phyloP scores from a whole-genome alignment of 306 rosid species.

The Datisca glomerata region DNA sequence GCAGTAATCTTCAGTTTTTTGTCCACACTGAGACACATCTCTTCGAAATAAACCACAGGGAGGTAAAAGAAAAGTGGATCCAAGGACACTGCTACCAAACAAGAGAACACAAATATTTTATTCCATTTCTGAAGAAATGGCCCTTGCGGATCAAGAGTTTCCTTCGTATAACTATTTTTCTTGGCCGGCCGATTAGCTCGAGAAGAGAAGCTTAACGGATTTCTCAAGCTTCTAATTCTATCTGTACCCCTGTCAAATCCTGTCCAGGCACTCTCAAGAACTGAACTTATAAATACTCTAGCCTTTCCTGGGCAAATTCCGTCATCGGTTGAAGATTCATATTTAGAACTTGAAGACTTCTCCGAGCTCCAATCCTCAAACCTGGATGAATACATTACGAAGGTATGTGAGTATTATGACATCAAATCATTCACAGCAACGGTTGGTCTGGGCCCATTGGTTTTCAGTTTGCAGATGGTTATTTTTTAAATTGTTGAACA shows the following conservation, averaged over 20 bases:
- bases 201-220: constrained; percentile 8
- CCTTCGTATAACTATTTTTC: constrained; percentile 13
- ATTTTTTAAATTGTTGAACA: too few relatives aligned
- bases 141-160: constrained; percentile 77
- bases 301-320: constrained; percentile 17
- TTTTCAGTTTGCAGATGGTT: too few relatives aligned
- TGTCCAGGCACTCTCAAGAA: constrained; percentile 8
- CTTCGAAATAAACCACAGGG: constrained; percentile 18
- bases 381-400: too few relatives aligned
- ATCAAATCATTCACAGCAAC: too few relatives aligned
- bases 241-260: constrained; percentile 16
- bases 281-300: constrained; percentile 14
- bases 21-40: constrained; percentile 31
- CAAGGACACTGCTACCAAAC: constrained; percentile 62
- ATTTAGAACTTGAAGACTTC: constrained; percentile 26
- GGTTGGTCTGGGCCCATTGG: too few relatives aligned
- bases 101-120: constrained; percentile 60
- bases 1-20: constrained; percentile 26
- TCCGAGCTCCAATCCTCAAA: too few relatives aligned
- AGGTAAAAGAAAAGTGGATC: constrained; percentile 81
- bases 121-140: constrained; percentile 75
- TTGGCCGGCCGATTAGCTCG: constrained; percentile 17
- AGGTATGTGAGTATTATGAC: too few relatives aligned
- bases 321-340: constrained; percentile 13
- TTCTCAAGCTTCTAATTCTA: constrained; percentile 10